A percentile compares a stretch with the other conserved stretches of the same genome.
phyloP scores from a whole-genome alignment of 2,329 filamentous ascomycete species.

The Talaromyces sp. region DNA sequence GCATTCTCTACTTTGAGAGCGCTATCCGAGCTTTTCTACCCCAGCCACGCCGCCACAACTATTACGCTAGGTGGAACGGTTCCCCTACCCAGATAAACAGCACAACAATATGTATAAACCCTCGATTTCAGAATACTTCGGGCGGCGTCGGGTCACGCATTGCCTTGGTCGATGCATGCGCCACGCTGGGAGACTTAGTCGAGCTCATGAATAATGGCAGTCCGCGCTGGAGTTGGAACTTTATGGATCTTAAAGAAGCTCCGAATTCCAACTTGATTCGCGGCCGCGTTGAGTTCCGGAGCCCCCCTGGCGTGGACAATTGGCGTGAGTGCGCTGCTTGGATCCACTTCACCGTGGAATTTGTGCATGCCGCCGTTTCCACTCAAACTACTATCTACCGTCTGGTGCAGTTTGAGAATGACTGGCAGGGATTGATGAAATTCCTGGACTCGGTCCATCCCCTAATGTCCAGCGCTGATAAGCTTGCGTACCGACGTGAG shows the following conservation, averaged over 20 bases:
- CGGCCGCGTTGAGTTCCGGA: conserved; percentile 1
- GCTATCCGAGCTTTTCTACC: conserved; percentile 1
- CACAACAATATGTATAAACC: not conserved
- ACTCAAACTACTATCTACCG: not conserved
- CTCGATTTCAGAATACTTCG: not conserved
- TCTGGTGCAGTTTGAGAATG: not conserved
- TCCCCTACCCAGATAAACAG: not conserved
- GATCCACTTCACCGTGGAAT: conserved; percentile 5
- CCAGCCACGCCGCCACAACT: not conserved
- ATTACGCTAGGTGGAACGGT: conserved; percentile 7
- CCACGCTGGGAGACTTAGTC: not conserved
- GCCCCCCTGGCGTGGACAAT: not conserved
- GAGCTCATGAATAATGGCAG: not conserved
- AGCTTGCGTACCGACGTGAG: not conserved
- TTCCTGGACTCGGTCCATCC: conserved; percentile 1
- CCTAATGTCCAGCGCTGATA: not conserved
- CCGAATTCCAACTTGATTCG: not conserved
- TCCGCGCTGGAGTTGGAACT: conserved; percentile 2
- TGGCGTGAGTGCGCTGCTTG: conserved; percentile 1
- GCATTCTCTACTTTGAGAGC: not conserved
- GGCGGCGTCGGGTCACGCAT: not conserved
- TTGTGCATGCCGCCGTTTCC: not conserved
- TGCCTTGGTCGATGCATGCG: not conserved
- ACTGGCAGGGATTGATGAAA: not conserved
- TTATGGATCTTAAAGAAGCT: not conserved